Conservation (phyloP, 2,329 filamentous ascomycete species). For the Fusarium pseudonygamai region DNA sequence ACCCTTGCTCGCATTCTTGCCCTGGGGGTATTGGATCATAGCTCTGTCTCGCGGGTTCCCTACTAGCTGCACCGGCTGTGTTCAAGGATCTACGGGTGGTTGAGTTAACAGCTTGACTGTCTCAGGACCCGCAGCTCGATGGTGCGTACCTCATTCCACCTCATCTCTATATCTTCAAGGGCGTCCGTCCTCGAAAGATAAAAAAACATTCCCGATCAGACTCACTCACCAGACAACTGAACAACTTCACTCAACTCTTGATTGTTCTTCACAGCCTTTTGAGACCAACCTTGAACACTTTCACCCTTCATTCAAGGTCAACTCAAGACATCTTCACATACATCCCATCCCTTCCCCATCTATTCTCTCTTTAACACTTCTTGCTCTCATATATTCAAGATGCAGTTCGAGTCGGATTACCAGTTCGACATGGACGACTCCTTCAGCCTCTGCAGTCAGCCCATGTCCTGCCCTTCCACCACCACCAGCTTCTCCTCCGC, state of each 20-base stretch:
- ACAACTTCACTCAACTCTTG: constrained; percentile 18
- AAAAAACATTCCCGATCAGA: constrained; percentile 50
- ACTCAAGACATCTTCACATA: constrained; percentile 26
- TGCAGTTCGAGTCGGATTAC: constrained; percentile 53
- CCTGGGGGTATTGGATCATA: constrained; percentile 37
- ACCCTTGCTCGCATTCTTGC: constrained; percentile 48
- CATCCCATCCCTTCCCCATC: constrained; percentile 2
- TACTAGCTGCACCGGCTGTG: constrained; percentile 42
- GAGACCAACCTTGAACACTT: constrained; percentile 25
- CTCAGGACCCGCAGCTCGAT: constrained; percentile 46
- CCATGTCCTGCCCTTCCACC: constrained; percentile 49
- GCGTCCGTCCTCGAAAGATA: constrained; percentile 47
- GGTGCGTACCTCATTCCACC: constrained; percentile 50
- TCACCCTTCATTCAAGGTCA: constrained; percentile 28
- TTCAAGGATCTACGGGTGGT: constrained; percentile 45
- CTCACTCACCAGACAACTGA: constrained; percentile 37
- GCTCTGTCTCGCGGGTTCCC: constrained; percentile 50
- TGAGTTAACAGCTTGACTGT: constrained; percentile 50
- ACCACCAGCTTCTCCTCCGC: constrained; percentile 53
- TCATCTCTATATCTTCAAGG: constrained; percentile 54
- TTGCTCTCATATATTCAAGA: constrained; percentile 36
- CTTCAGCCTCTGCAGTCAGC: constrained; percentile 51
- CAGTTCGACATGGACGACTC: constrained; percentile 53
- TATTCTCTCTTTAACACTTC: constrained; percentile 12
- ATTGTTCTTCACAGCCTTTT: constrained; percentile 29